These are phyloP conservation scores for Citeromyces matritensis DNA, from an alignment of 805 yeast genomes.

Conservation along the genomic window DNA sequence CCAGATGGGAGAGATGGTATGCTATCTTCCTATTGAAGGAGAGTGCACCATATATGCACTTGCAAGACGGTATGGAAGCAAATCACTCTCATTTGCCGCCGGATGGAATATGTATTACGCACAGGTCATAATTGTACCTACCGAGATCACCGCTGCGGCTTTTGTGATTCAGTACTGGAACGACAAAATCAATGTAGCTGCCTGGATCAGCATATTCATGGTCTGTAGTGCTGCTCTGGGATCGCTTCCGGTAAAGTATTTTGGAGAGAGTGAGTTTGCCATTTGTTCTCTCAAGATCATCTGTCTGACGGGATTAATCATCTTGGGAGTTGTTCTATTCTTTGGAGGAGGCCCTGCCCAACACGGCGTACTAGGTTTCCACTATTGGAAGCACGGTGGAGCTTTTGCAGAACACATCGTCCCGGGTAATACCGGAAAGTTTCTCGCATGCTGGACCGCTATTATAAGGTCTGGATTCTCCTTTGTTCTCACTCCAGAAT, in stretches of 20 bases:
- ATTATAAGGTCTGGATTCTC: slow-evolving; percentile 54
- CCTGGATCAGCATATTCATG: slow-evolving; percentile 42
- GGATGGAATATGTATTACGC: slow-evolving; percentile 33
- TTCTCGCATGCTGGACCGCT: slow-evolving; percentile 48
- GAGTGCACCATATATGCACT: slow-evolving; percentile 48
- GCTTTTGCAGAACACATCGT: slow-evolving; percentile 21
- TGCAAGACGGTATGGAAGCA: slow-evolving; percentile 20
- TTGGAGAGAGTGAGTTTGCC: slow-evolving; percentile 50
- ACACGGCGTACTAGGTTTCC: slow-evolving; percentile 9
- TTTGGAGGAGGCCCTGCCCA: slow-evolving; percentile 47
- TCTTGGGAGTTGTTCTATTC: slow-evolving; percentile 39
- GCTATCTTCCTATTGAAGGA: slow-evolving; percentile 45
- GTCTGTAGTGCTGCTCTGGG: slow-evolving; percentile 29
- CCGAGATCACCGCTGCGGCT: slow-evolving; percentile 54
- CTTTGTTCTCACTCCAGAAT: slow-evolving; percentile 48
- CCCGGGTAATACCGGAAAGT: slow-evolving; percentile 41
- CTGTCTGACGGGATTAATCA: slow-evolving; percentile 46
- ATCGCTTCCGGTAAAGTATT: slow-evolving; percentile 29
- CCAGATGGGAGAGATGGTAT: slow-evolving; percentile 53
- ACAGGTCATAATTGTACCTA: slow-evolving; percentile 35
- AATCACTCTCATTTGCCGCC: slow-evolving; percentile 44
- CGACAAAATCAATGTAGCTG: slow-evolving; percentile 34
- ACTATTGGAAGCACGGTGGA: slow-evolving; percentile 13
- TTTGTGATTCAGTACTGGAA: slow-evolving; percentile 50
- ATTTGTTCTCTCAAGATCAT: slow-evolving; percentile 49